Evolutionary conservation across 441 rosid genomes (phyloP), one percentile per base, ranked within the genome.

Genomic region (Erodium trifolium): DNA sequence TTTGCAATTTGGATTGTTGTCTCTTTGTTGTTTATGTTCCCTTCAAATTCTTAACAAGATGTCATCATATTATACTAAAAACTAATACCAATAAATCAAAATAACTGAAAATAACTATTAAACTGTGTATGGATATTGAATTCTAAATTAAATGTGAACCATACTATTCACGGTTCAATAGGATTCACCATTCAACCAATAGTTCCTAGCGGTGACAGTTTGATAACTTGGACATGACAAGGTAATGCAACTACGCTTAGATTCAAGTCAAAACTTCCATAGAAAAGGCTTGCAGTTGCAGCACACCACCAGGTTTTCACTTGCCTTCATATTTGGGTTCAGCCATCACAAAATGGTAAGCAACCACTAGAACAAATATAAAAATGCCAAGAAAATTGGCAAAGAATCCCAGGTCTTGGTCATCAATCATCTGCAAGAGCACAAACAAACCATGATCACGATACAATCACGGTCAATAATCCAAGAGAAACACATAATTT

Each of bases 341-440:
- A 70, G 95, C 95, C 79, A 90, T 73, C 73, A 89, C 93, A 63
- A 79, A 89, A 72, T 91, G 97, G 70, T 91, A 91, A 6, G 91
- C 96, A 59, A 89, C 83, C 39, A 93, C 91, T 77, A 87, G 75
- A 16, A 69, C 81, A 62, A 88, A 93, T 69, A 91, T 82, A 78
- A 86, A 91, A 66, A 87, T 80, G 77, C 97, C 96, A 64, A 93
- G 96, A 70, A 91, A 83, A 75, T 84, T 91, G 82, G 87, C 86
- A 37, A 85, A 78, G 75, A 89, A 88, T 13, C 95, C 93, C 68
- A 89, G 78, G 66, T 81, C 90, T 71, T 82, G 92, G 82, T 93
- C 96, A 63, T 86, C 90, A 27, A 91, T 74, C 99, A 91, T 88
- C 97, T 88, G 93, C 10, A 37, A 37, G 27, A 23, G 27, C 27